Evolutionary conservation across 345 rosid species (phyloP).

Genomic region (Linum trigynum): DNA sequence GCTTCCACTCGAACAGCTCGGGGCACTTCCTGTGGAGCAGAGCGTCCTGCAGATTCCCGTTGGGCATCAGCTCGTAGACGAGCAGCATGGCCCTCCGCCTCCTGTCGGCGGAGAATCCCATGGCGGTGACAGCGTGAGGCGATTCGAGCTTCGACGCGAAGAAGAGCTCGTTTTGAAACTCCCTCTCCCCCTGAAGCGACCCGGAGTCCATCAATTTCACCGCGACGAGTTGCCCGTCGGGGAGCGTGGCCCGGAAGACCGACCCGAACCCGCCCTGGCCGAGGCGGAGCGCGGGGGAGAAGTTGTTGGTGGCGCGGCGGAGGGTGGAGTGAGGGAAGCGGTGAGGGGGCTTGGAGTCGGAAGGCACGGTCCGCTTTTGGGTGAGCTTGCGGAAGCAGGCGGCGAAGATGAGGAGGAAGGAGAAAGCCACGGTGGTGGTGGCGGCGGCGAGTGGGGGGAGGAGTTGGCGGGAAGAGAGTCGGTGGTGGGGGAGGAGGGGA

Average conservation of each 20-base stretch:
- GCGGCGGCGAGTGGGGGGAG: neutral
- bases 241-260: constrained; percentile 54
- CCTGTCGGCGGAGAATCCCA: constrained; percentile 65
- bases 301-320: constrained; percentile 10
- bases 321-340: neutral
- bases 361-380: constrained; percentile 2
- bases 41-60: constrained; percentile 84
- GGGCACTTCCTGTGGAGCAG: constrained; percentile 57
- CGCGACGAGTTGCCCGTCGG: constrained; percentile 40
- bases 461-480: neutral
- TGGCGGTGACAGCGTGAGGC: constrained; percentile 47
- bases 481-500: neutral
- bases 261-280: constrained; percentile 99
- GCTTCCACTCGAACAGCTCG: constrained; percentile 57
- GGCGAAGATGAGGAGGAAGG: constrained; percentile 6
- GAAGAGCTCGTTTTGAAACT: constrained; percentile 83
- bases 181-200: constrained; percentile 87
- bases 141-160: constrained; percentile 64
- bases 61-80: constrained; percentile 75
- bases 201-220: constrained; percentile 91
- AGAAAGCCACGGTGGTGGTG: constrained; percentile 2
- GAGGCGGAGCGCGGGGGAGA: constrained; percentile 62
- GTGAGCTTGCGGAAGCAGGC: constrained; percentile 1
- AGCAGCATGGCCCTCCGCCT: constrained; percentile 60
- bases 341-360: constrained; percentile 4